These are phyloP conservation scores for Eucalyptus cladocalyx DNA, from an alignment of 345 rosid genomes.

Conservation along the genomic window DNA sequence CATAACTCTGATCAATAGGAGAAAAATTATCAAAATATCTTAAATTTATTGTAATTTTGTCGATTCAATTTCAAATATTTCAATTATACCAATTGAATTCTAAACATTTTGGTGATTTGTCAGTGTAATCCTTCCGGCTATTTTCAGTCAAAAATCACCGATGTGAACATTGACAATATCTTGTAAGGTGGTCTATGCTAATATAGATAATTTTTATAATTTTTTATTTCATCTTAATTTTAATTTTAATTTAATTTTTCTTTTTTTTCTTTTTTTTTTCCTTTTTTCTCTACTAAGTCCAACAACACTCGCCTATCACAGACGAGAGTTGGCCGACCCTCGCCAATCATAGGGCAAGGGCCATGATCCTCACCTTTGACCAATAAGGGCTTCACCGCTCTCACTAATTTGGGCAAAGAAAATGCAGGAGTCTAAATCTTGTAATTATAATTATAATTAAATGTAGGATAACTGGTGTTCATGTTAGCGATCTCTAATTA, in stretches of 20 bases:
- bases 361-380: not conserved
- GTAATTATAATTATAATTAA: too few species aligned
- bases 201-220: too few species aligned
- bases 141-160: too few species aligned
- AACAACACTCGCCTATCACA: rapidly evolving
- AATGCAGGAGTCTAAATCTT: not conserved
- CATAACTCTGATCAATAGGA: not conserved
- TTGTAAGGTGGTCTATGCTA: rapidly evolving
- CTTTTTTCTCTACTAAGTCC: not conserved
- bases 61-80: rapidly evolving
- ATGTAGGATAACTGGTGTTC: rapidly evolving
- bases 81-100: rapidly evolving
- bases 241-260: too few species aligned
- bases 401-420: not conserved
- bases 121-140: rapidly evolving
- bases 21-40: not conserved
- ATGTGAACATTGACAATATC: rapidly evolving
- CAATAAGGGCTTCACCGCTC: rapidly evolving
- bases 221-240: too few species aligned
- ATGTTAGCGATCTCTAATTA: rapidly evolving
- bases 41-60: too few species aligned
- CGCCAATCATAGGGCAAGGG: rapidly evolving
- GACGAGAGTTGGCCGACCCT: not conserved
- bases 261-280: too few species aligned
- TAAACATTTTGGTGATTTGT: too few species aligned